Base-by-base conservation (phyloP, 352 stramenopile species). In the Globisporangium alternatum region DNA sequence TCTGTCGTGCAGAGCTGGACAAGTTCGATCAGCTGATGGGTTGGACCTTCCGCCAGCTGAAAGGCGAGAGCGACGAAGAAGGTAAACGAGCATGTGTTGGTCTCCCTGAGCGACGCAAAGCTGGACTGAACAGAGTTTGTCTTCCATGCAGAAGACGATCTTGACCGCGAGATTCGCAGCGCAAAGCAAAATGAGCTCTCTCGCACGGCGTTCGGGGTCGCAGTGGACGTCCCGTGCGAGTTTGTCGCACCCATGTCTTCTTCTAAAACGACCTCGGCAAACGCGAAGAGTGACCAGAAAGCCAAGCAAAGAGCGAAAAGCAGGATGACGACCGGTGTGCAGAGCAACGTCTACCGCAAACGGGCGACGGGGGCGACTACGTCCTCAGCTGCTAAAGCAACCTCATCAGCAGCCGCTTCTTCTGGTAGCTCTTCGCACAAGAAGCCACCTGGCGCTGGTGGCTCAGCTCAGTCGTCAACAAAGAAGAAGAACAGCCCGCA, bases 1-100 rank as follows among this genome's bases (percentile, higher is more conserved):
- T 37, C 54, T 62, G 43, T 45, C 19, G 22, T 30, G 19, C 22
- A 88, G 82, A 91, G 12, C 66, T 91, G 13, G 71, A 78, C 30
- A 76, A 59, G 30, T 91, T 91, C 57, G 80, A 74, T 8, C 64
- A 86, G 8, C 51, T 64, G 41, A 89, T 89, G 81, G 82, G 82
- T 31, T 91, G 78, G 80, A 69, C 67, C 1, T 86, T 90, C 52
- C 77, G 56, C 15, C 64, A 85, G 43, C 41, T 84, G 7, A 60
- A 30, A 5, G 33, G 49, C 25, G 41, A 65, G 15, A 12, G 7
- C 28, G 56, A 56, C 3, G 33, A 62, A 30, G 22, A 57, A 28
- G 66, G 74, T 78, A 66, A 15, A 8, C 21, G 31, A 7, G 39
- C 8, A 10, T 25, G 19, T 35, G 21, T 28, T 6, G 2, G 15